Evolutionary conservation across 371 early-diverging fungal species (phyloP).

Genomic region (Syncephalastrum contaminatum): DNA sequence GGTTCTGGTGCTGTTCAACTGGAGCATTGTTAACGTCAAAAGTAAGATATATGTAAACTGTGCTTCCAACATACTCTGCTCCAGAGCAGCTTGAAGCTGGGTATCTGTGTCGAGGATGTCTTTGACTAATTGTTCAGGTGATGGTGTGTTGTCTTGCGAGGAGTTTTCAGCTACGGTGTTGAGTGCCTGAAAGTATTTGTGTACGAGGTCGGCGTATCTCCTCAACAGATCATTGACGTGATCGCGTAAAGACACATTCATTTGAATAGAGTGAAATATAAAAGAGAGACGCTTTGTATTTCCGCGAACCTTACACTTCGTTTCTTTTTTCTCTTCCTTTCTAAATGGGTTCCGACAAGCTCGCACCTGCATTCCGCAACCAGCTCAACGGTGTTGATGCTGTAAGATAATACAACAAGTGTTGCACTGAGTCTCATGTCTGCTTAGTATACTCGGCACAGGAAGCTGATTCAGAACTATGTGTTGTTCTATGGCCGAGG

Average conservation of each 20-base stretch:
- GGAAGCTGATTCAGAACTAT: slow-evolving; percentile 55
- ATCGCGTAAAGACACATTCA: slow-evolving; percentile 44
- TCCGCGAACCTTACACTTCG: no score
- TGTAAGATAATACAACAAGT: slow-evolving; percentile 17
- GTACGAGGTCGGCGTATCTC: slow-evolving; percentile 32
- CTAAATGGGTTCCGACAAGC: no score
- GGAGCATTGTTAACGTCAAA: background rate
- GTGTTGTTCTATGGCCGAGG: slow-evolving; percentile 27
- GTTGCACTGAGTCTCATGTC: background rate
- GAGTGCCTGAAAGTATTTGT: slow-evolving; percentile 33
- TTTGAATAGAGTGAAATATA: background rate
- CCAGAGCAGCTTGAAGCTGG: slow-evolving; percentile 38
- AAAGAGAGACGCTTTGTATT: no score
- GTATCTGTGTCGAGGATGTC: slow-evolving; percentile 32
- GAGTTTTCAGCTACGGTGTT: slow-evolving; percentile 31
- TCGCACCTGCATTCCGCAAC: slow-evolving; percentile 29
- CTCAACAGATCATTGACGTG: slow-evolving; percentile 41
- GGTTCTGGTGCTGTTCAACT: slow-evolving; percentile 50
- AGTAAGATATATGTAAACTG: background rate
- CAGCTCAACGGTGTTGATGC: slow-evolving; percentile 38
- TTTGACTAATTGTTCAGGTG: slow-evolving; percentile 29
- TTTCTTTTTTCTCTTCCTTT: no score
- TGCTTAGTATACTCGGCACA: slow-evolving; percentile 53
- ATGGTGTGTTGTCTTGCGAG: slow-evolving; percentile 14
- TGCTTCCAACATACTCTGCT: slow-evolving; percentile 27